Conservation (phyloP, 176 grass and related monocot genomes). For the Guadua angustifolia region DNA sequence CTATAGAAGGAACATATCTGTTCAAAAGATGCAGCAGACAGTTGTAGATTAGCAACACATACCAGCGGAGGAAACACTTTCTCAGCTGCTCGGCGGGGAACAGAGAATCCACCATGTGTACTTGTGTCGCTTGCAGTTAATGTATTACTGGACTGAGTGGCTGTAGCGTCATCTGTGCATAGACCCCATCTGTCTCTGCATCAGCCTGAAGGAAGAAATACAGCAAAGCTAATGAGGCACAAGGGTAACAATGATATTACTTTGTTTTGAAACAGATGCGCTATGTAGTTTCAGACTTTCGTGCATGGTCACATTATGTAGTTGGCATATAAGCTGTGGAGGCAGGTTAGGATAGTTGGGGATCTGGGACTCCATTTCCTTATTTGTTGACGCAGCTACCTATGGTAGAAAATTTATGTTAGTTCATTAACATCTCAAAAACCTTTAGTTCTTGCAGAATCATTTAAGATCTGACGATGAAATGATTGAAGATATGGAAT, state of each 20-base stretch:
- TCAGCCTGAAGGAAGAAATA: conserved; percentile 69
- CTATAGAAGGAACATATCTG: conserved; percentile 7
- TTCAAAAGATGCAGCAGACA: neutral
- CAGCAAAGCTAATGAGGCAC: no score
- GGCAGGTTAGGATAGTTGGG: no score
- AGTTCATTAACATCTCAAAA: conserved; percentile 5
- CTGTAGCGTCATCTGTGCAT: conserved; percentile 90
- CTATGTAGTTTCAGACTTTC: no score
- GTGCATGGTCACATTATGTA: no score
- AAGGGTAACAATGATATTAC: no score
- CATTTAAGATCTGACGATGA: conserved; percentile 20
- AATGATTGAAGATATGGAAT: neutral
- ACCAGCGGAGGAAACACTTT: conserved; percentile 98
- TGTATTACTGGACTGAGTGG: conserved; percentile 88
- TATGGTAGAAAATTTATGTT: conserved; percentile 36
- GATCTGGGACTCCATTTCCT: no score
- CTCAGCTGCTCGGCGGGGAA: conserved; percentile 92
- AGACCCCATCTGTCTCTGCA: conserved; percentile 93
- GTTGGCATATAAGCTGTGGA: no score
- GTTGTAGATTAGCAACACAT: conserved; percentile 23
- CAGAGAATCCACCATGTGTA: no score
- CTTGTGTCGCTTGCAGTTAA: no score
- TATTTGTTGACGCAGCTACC: conserved; percentile 92
- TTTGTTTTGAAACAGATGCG: no score
- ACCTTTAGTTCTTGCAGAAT: neutral